These are phyloP conservation scores for Penicillium cinerascens DNA, from an alignment of 495 filamentous ascomycete species.

Conservation along the genomic window DNA sequence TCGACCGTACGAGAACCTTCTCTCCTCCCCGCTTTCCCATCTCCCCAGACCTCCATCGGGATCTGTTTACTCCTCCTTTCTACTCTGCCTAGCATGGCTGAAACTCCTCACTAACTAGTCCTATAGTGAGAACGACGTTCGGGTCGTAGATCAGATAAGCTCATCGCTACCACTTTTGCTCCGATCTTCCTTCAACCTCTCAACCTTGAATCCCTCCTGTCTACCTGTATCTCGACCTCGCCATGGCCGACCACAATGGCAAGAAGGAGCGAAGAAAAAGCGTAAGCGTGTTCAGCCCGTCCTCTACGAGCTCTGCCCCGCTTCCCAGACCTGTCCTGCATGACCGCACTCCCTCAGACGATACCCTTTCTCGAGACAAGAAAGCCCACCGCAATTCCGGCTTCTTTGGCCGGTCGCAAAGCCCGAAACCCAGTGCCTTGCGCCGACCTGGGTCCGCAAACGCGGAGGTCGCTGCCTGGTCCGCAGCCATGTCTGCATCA, in stretches of 20 bases:
- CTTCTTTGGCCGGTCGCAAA: slow-evolving; percentile 39
- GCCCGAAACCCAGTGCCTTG: slow-evolving; percentile 23
- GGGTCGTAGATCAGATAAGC: slow-evolving; percentile 35
- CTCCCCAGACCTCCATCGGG: slow-evolving; percentile 7
- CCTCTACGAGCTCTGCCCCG: slow-evolving; percentile 23
- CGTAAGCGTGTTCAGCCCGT: slow-evolving; percentile 38
- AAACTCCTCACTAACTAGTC: slow-evolving; percentile 12
- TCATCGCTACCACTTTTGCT: slow-evolving; percentile 14
- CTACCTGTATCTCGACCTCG: slow-evolving; percentile 2
- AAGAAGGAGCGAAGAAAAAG: slow-evolving; percentile 47
- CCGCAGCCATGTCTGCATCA: slow-evolving; percentile 20
- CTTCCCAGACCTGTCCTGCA: slow-evolving; percentile 23
- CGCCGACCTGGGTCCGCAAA: slow-evolving; percentile 32
- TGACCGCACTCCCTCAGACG: slow-evolving; percentile 40
- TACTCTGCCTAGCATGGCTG: slow-evolving; percentile 5
- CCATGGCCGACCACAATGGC: slow-evolving; percentile 39
- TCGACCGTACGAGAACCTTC: slow-evolving; percentile 30
- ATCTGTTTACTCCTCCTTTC: slow-evolving; percentile 8
- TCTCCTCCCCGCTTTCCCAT: slow-evolving; percentile 11
- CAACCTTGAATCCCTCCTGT: neutral
- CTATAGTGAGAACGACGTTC: slow-evolving; percentile 30
- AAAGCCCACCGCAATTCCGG: slow-evolving; percentile 43
- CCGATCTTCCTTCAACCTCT: slow-evolving; percentile 3
- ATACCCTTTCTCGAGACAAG: slow-evolving; percentile 32
- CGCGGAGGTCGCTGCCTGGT: slow-evolving; percentile 23